Conservation (phyloP, 2,329 filamentous ascomycete genomes). For the Stachybotrys echinatus region DNA sequence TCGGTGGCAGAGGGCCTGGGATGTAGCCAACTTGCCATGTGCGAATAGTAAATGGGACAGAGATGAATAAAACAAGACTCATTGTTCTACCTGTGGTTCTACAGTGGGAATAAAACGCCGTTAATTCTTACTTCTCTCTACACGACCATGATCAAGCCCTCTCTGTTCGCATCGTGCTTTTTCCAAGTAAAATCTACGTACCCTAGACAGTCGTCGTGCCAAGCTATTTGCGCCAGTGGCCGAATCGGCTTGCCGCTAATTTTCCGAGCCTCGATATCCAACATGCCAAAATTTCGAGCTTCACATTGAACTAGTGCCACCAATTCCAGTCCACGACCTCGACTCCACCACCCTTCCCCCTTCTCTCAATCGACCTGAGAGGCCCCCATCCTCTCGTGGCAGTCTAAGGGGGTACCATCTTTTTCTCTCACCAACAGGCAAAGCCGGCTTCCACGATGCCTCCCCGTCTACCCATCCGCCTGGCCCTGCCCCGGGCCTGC, state of each 20-base stretch:
- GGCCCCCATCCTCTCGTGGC: conserved; percentile 6
- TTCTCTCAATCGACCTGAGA: background rate
- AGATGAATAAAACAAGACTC: no score
- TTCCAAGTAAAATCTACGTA: background rate
- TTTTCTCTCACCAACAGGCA: conserved; percentile 2
- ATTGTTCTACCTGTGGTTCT: no score
- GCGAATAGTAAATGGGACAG: no score
- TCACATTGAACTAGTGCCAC: no score
- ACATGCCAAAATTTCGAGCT: conserved; percentile 18
- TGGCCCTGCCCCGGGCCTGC: conserved; percentile 35
- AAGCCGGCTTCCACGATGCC: conserved; percentile 30
- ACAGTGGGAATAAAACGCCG: no score
- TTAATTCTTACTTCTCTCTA: no score
- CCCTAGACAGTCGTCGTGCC: background rate
- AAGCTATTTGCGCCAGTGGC: background rate
- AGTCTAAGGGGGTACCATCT: background rate
- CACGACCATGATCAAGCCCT: no score
- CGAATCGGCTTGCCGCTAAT: conserved; percentile 10
- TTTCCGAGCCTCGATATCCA: conserved; percentile 12
- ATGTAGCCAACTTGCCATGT: no score
- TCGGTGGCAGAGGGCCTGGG: conserved; percentile 38
- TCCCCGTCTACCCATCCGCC: conserved; percentile 37
- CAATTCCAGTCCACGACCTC: no score
- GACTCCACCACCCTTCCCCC: conserved; percentile 7
- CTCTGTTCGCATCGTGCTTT: no score